Base-by-base conservation (phyloP, 1,139 yeast species). In the Chernovozyma sophiae-reginae region DNA sequence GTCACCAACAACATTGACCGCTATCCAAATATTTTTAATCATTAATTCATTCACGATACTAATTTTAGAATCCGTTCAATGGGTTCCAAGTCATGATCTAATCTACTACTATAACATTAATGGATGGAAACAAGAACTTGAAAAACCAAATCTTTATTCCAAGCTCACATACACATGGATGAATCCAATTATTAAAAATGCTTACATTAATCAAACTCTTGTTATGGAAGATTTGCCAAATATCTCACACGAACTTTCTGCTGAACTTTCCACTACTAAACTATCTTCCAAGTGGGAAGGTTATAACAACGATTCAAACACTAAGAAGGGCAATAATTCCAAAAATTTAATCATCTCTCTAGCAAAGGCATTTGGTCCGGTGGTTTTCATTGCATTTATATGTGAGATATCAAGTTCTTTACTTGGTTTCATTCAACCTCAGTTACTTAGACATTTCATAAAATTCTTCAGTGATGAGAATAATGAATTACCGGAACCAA, bases 121-220 rank as follows among this genome's bases (percentile, higher is more conserved):
- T 4, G 44, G 41, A 4, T 36, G 39, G 19, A 13, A 13, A 6
- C 32, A 41, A 7, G 51, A 49, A 25, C 52, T 68, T 5, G 47
- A 56, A n/a, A 56, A 58, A 2, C 74, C 78, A 2, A 74, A 78
- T 45, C 46, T 77, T n/a, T 48, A 77, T 16, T 74, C 80, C 4
- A 56, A 60, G 31, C 48, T 77, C 22, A 76, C 84, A 0, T 79
- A 77, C 45, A 62, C 74, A 7, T 79, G 85, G 85, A 76, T 81
- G 81, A 79, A 79, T 47, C 62, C 60, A 1, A 50, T 81, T 41
- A 71, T 81, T 26, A 49, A 53, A 19, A 70, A 70, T 37, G 76
- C 82, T 0, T 74, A 75, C 41, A 52, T 55, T 11, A 68, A 68
- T 31, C 68, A 70, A 42, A 65, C 76, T 4, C 60, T 74, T 7